Percentiles rank a stretch among this genome's conserved stretches.
These are phyloP conservation scores for Schwanniomyces occidentalis DNA, from an alignment of 805 yeast species.

Conservation along the genomic window DNA sequence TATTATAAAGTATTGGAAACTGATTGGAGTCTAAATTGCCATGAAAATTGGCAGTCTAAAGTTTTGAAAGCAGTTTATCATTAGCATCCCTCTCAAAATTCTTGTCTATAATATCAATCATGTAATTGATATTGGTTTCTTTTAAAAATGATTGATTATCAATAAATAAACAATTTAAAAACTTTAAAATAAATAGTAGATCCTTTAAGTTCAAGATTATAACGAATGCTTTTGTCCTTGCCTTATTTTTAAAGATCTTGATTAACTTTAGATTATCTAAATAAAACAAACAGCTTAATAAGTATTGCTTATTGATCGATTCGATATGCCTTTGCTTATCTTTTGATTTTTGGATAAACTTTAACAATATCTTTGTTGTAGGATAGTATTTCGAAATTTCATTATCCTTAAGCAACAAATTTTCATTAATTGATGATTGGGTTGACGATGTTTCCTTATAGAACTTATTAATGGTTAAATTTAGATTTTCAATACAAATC, in stretches of 20 bases:
- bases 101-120: slow-evolving; percentile 35
- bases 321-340: slow-evolving; percentile 24
- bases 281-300: slow-evolving; percentile 39
- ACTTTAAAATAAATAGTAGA: slow-evolving; percentile 15
- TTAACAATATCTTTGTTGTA: slow-evolving; percentile 32
- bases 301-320: slow-evolving; percentile 42
- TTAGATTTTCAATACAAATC: slow-evolving; percentile 26
- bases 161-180: slow-evolving; percentile 7
- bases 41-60: too few relatives aligned
- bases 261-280: slow-evolving; percentile 35
- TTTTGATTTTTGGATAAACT: slow-evolving; percentile 22
- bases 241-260: slow-evolving; percentile 40
- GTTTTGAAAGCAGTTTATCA: too few relatives aligned
- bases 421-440: slow-evolving; percentile 15
- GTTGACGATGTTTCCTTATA: background rate
- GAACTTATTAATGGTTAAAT: slow-evolving; percentile 9
- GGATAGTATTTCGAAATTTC: slow-evolving; percentile 27
- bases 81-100: slow-evolving; percentile 19
- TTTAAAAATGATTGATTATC: slow-evolving; percentile 9
- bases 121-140: slow-evolving; percentile 21
- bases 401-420: slow-evolving; percentile 23
- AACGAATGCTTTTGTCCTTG: slow-evolving; percentile 42
- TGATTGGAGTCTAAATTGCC: too few relatives aligned
- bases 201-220: slow-evolving; percentile 28
- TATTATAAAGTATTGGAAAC: too few relatives aligned